Conservation (phyloP, 805 yeast species). For the Kodamaea fukazawae region DNA sequence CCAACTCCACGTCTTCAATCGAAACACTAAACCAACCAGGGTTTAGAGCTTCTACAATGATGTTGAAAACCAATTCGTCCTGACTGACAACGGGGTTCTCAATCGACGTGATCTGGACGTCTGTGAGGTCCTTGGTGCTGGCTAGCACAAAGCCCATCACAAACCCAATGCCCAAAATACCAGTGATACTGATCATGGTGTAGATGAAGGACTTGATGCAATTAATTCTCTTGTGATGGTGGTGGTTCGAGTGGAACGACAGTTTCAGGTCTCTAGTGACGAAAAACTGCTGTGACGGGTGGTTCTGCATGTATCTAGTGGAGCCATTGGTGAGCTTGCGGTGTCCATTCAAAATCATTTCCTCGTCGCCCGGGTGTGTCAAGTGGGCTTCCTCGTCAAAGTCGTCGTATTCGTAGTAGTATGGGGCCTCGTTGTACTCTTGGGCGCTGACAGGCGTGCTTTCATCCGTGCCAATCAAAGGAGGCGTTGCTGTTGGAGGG, state of each 20-base stretch:
- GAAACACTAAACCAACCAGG: constrained; percentile 78
- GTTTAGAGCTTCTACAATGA: constrained; percentile 75
- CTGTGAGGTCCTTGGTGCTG: constrained; percentile 76
- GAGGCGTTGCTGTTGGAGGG: constrained; percentile 8
- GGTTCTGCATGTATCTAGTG: constrained; percentile 17
- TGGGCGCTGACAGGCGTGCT: background rate
- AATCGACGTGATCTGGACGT: constrained; percentile 58
- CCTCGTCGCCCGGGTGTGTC: constrained; percentile 2
- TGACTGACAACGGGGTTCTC: constrained; percentile 73
- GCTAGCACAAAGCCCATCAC: constrained; percentile 82
- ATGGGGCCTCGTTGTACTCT: constrained; percentile 8
- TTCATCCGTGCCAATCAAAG: background rate
- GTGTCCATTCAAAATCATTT: constrained; percentile 16
- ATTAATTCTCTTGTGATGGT: constrained; percentile 14
- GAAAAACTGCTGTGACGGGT: constrained; percentile 22
- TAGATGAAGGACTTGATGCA: constrained; percentile 37
- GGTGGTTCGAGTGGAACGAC: constrained; percentile 10
- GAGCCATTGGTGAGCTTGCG: constrained; percentile 5
- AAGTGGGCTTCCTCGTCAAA: constrained; percentile 27
- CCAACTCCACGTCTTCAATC: constrained; percentile 67
- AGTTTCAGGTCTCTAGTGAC: constrained; percentile 28
- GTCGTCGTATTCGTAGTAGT: constrained; percentile 40
- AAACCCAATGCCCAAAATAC: constrained; percentile 70
- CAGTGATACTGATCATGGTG: constrained; percentile 43
- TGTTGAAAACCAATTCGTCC: constrained; percentile 80